Percentiles rank a stretch among this genome's conserved stretches.
Conservation (phyloP, 1,139 yeast genomes). For the Kodamaea sp. region DNA sequence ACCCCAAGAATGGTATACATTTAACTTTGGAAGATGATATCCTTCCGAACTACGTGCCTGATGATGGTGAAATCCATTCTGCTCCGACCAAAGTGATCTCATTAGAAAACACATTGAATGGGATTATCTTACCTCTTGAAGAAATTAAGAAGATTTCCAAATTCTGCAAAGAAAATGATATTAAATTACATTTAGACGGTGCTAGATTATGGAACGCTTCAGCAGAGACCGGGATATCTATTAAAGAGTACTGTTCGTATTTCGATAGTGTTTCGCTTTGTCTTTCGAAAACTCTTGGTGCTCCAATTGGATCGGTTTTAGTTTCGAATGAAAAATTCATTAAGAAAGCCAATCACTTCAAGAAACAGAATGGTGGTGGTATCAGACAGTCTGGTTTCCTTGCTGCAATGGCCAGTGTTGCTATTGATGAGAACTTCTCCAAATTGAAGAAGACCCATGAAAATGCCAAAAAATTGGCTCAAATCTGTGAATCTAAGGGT, state of each 20-base stretch:
- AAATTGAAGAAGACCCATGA: slow-evolving; percentile 59
- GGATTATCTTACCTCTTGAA: slow-evolving; percentile 75
- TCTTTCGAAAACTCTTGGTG: slow-evolving; percentile 86
- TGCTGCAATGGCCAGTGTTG: slow-evolving; percentile 75
- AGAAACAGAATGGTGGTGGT: slow-evolving; percentile 95
- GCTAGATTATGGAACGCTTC: slow-evolving; percentile 95
- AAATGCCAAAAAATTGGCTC: slow-evolving; percentile 65
- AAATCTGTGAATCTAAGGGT: slow-evolving; percentile 51
- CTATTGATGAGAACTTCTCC: slow-evolving; percentile 71
- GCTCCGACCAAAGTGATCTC: slow-evolving; percentile 88
- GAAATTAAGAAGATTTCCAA: slow-evolving; percentile 70
- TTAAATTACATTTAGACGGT: slow-evolving; percentile 84
- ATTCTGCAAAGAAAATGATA: slow-evolving; percentile 63
- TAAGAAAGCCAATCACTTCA: slow-evolving; percentile 76
- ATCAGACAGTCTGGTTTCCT: slow-evolving; percentile 86
- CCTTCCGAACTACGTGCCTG: slow-evolving; percentile 58
- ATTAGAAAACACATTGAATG: slow-evolving; percentile 85
- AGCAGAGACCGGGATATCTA: slow-evolving; percentile 65
- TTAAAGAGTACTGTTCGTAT: slow-evolving; percentile 68
- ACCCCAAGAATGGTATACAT: slow-evolving; percentile 36
- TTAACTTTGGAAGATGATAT: slow-evolving; percentile 72
- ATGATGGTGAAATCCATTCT: slow-evolving; percentile 79
- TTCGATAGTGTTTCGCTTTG: slow-evolving; percentile 91
- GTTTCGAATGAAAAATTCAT: slow-evolving; percentile 67
- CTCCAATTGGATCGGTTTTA: slow-evolving; percentile 88